Percentiles rank a stretch among this genome's conserved stretches.
phyloP scores from a whole-genome alignment of 805 yeast species.

The Cyberlindnera bimundalis region DNA sequence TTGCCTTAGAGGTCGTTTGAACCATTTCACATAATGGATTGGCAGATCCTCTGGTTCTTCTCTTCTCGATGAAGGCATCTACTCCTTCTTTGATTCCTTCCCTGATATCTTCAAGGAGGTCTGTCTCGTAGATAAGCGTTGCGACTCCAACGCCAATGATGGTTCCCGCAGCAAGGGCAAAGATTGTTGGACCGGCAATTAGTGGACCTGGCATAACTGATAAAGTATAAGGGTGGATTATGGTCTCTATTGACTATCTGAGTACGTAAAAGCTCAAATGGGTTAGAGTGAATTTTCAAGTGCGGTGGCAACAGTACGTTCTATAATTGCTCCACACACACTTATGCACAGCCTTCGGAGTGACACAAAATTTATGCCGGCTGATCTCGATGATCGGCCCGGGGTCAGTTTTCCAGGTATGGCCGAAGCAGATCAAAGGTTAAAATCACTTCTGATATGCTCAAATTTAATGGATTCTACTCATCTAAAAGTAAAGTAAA shows the following conservation, averaged over 20 bases:
- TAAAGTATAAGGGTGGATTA: background rate
- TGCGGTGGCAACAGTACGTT: background rate
- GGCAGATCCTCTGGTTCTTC: conserved; percentile 1
- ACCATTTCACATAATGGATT: background rate
- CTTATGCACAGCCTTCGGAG: background rate
- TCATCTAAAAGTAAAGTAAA: background rate
- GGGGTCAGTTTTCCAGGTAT: too few relatives aligned
- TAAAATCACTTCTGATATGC: too few relatives aligned
- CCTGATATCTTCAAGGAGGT: conserved; percentile 10
- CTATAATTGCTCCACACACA: too few relatives aligned
- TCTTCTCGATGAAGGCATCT: conserved; percentile 4
- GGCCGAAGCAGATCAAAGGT: too few relatives aligned
- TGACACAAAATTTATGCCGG: background rate
- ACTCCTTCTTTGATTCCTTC: conserved; percentile 5
- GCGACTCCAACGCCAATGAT: conserved; percentile 13
- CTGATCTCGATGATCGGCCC: too few relatives aligned
- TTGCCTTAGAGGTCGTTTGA: background rate
- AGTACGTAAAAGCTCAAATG: too few relatives aligned
- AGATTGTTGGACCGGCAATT: conserved; percentile 7
- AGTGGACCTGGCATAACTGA: conserved; percentile 9
- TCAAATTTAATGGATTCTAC: too few relatives aligned
- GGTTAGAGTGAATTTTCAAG: too few relatives aligned
- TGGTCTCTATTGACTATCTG: too few relatives aligned
- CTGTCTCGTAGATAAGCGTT: conserved; percentile 8
- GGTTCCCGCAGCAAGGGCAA: conserved; percentile 11